Base-by-base conservation (phyloP, 225 moss, liverwort and hornwort genomes). In the Pleurozium schreberi region DNA sequence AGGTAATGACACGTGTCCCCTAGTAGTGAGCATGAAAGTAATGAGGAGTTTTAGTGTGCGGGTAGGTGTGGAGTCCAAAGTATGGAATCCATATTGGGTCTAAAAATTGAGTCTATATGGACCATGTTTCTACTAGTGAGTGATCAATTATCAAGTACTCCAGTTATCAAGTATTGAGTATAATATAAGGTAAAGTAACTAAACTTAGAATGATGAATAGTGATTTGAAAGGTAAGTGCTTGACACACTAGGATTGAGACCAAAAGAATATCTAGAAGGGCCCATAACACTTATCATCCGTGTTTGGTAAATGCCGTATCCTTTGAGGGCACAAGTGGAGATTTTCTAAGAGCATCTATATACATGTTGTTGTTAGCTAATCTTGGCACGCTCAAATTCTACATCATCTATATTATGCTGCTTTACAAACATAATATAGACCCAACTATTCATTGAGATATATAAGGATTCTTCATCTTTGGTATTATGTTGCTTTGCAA, bases 401-500 rank as follows among this genome's bases (percentile, higher is more conserved):
- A 57, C n/a, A 55, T 26, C 16, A 26, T 26, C 6, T 79, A 27
- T 53, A 0, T 11, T 16, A 1, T 14, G 34, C 26, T 26, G 14
- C 0, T 78, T 26, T 78, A 1, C 2, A 4, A 22, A 25, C 5
- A 55, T n/a, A n/a, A n/a, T n/a, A n/a, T n/a, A n/a, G n/a, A n/a
- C n/a, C n/a, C n/a, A n/a, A n/a, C n/a, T n/a, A n/a, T n/a, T n/a
- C n/a, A n/a, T n/a, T n/a, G n/a, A n/a, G n/a, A n/a, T n/a, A 25
- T 2, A 38, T 13, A 76, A 34, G 3, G 36, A 36, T 53, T 77
- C 0, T 53, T 77, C 5, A 52, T 52, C 1, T 53, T 2, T 0
- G 0, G 0, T 53, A 0, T 11, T 16, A 1, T 14, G 34, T n/a
- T 26, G 14, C 0, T 78, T 26, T 78, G 2, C 2, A 4, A 22